These are phyloP conservation scores for Penicillium sp. DNA, from an alignment of 2,329 filamentous ascomycete genomes.

Conservation along the genomic window DNA sequence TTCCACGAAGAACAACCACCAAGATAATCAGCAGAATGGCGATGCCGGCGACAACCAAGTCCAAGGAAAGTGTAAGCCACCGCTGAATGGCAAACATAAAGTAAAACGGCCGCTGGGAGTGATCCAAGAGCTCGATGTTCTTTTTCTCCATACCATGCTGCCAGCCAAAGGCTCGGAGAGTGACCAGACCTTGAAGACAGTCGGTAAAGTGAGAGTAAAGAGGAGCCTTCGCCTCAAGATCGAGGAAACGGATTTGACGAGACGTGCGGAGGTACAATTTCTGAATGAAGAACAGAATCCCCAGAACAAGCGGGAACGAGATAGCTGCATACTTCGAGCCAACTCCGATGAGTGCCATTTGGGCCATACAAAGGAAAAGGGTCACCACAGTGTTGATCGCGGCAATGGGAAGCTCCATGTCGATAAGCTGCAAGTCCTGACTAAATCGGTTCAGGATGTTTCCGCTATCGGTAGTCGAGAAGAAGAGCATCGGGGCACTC, in stretches of 20 bases:
- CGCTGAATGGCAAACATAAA: slow-evolving; percentile 53
- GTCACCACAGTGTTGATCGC: slow-evolving; percentile 38
- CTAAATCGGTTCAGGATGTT: slow-evolving; percentile 42
- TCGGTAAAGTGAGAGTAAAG: slow-evolving; percentile 55
- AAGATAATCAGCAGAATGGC: slow-evolving; percentile 48
- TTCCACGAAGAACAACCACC: slow-evolving; percentile 42
- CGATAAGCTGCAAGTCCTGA: slow-evolving; percentile 42
- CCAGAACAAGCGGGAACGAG: slow-evolving; percentile 47
- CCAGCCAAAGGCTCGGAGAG: slow-evolving; percentile 55
- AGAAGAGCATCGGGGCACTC: slow-evolving; percentile 41
- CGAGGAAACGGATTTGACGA: slow-evolving; percentile 54
- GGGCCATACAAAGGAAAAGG: slow-evolving; percentile 38
- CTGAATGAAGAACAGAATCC: slow-evolving; percentile 48
- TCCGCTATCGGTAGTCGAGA: slow-evolving; percentile 40
- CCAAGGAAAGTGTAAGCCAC: slow-evolving; percentile 51
- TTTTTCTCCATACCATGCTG: slow-evolving; percentile 40
- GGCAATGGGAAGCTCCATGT: slow-evolving; percentile 41
- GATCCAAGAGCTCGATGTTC: slow-evolving; percentile 48
- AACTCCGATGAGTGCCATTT: slow-evolving; percentile 47
- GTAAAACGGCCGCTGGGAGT: slow-evolving; percentile 54
- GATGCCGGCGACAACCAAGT: slow-evolving; percentile 47
- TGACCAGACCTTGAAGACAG: slow-evolving; percentile 51
- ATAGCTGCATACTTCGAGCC: slow-evolving; percentile 46
- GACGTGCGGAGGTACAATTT: slow-evolving; percentile 57
- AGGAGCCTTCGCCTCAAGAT: slow-evolving; percentile 57